Base-by-base conservation (phyloP, 1,139 yeast genomes). In the Taphrina confusa region DNA sequence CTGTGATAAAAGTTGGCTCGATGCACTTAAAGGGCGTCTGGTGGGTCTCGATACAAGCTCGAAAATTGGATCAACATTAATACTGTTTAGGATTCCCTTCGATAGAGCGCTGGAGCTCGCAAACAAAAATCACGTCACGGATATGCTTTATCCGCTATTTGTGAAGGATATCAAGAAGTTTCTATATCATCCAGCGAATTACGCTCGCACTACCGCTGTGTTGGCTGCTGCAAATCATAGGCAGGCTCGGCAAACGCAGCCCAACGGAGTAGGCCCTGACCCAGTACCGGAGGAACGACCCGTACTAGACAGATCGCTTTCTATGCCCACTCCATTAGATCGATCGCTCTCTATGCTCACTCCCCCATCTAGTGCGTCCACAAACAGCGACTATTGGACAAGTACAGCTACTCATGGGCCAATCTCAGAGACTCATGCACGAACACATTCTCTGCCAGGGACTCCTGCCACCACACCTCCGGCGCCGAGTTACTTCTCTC, bases 11-110 rank as follows among this genome's bases (percentile, higher is more conserved):
- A 74, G 88, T 91, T 66, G 98, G 98, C 9, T 87, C 96, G 18
- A 91, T 91, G 97, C 96, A 91, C 72, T 78, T 91, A 69, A 91
- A 91, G 74, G 98, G 98, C 58, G 97, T 91, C 51, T 91, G 97
- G 97, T 57, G 36, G 2, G 44, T n/a, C 11, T 14, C 3, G 4
- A 2, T 34, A 20, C 34, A 16, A 12, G 28, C 14, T 34, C 16
- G 9, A 44, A 18, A 14, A 6, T 9, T n/a, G 28, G 8, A n/a
- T n/a, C n/a, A n/a, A n/a, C 2, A 25, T 31, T 42, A 51, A 33
- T n/a, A n/a, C 9, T n/a, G 4, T 27, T 4, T 30, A 60, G 62
- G 62, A 90, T 91, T 66, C 97, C 97, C 0, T 90, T 90, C 72
- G 97, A 91, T 67, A 79, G 97, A 59, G 97, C 97, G 0, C 76